Percentiles rank a stretch among this genome's conserved stretches.
These are phyloP conservation scores for Cladosporium sp. DNA, from an alignment of 2,329 filamentous ascomycete genomes.

Conservation along the genomic window DNA sequence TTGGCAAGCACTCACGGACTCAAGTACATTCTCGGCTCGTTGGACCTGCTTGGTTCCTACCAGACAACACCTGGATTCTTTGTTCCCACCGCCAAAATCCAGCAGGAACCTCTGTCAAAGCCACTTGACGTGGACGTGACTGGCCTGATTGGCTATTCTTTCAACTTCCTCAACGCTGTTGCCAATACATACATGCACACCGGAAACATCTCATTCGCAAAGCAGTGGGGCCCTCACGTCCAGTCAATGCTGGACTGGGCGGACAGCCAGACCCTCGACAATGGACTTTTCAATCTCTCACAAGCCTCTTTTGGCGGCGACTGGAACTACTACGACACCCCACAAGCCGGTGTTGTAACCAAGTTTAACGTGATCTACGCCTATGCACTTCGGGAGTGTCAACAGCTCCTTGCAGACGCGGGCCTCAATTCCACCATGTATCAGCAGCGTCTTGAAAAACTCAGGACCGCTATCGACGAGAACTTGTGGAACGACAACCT, in stretches of 20 bases:
- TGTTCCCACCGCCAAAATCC: slow-evolving; percentile 2
- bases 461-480: neutral
- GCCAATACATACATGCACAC: neutral
- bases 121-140: neutral
- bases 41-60: neutral
- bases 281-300: neutral
- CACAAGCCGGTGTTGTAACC: neutral
- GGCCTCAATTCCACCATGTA: neutral
- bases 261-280: neutral
- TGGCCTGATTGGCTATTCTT: neutral
- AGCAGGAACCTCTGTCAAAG: neutral
- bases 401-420: neutral
- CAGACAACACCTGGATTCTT: neutral
- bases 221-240: neutral
- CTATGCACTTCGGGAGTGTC: neutral
- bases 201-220: neutral
- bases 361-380: neutral
- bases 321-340: slow-evolving; percentile 2
- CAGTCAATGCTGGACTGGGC: slow-evolving; percentile 1
- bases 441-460: neutral
- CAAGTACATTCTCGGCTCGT: neutral
- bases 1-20: neutral
- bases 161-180: neutral
- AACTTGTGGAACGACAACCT: neutral
- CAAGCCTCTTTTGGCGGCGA: neutral